phyloP scores from a whole-genome alignment of 2,329 filamentous ascomycete species.

The Ophiostoma himal-ulmi region DNA sequence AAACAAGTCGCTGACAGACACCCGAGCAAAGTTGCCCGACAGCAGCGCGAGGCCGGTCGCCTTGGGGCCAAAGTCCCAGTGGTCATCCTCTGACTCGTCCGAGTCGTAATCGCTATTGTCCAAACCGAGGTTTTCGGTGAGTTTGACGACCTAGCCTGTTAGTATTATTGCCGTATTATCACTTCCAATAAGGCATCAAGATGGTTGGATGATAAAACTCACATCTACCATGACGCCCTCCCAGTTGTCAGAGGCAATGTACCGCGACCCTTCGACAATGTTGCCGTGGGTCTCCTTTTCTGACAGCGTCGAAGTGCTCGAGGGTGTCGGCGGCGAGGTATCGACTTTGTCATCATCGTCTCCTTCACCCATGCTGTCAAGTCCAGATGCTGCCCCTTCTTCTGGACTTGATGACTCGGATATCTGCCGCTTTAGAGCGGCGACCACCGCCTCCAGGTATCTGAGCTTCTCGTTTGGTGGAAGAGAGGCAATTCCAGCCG shows the following conservation, averaged over 20 bases:
- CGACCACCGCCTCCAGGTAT: slow-evolving; percentile 21
- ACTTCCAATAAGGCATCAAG: neutral
- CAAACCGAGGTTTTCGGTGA: slow-evolving; percentile 23
- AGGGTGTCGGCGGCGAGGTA: neutral
- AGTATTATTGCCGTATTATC: neutral
- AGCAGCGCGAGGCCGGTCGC: slow-evolving; percentile 26
- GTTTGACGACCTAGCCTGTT: slow-evolving; percentile 15
- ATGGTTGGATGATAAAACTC: neutral
- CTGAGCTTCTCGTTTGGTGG: slow-evolving; percentile 17
- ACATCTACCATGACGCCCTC: slow-evolving; percentile 30
- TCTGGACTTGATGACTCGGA: neutral
- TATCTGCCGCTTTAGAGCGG: slow-evolving; percentile 9
- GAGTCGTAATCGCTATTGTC: neutral
- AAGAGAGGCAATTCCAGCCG: slow-evolving; percentile 5
- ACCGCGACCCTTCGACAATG: slow-evolving; percentile 28
- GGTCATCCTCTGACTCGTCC: slow-evolving; percentile 18
- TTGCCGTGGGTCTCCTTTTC: neutral
- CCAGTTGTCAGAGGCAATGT: slow-evolving; percentile 32
- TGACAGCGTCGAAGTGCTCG: neutral
- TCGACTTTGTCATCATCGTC: slow-evolving; percentile 1
- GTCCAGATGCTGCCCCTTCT: neutral
- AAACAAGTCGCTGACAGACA: slow-evolving; percentile 23
- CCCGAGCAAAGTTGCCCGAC: slow-evolving; percentile 25
- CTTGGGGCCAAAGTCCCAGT: slow-evolving; percentile 16
- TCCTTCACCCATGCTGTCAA: neutral